Base-by-base conservation (phyloP, 768 basidiomycete species). In the Lactarius hatsudake region DNA sequence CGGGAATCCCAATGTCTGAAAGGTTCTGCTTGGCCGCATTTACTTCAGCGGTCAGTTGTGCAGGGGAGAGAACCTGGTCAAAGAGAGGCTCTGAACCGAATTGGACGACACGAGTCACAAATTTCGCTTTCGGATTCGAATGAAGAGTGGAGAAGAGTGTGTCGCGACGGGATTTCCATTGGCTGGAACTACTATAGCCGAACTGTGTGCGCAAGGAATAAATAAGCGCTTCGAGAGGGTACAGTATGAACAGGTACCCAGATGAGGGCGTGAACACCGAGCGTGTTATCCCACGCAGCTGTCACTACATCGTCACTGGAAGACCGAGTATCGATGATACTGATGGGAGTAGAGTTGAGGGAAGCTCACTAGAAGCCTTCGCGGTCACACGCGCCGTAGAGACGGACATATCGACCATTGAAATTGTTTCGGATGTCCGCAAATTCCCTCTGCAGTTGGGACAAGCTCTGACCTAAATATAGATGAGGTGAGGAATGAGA, bases 41-140 rank as follows among this genome's bases (percentile, higher is more conserved):
- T 20, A 89, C 84, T 73, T 89, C 82, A 0, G 74, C 65, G 2
- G 84, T 84, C 26, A 90, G 81, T 45, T 78, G 75, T 8, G 72
- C 48, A 9, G 83, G 79, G 12, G 78, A 72, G 57, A 89, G 76
- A 48, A 82, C 88, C 56, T 75, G 62, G 71, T 89, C 88, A 66
- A 75, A 90, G 26, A 90, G 77, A 1, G 88, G 88, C 71, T 90
- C 89, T 0, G 87, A 87, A 38, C 89, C 89, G 69, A 90, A 90
- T 67, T 90, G 88, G 3, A 90, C 75, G 1, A 78, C 85, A 23
- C 87, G 83, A 0, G 86, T 88, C 30, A 89, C 82, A 62, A 84
- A 89, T 68, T 84, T 84, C 18, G 86, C 87, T 61, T 64, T 71
- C 9, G 73, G 73, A 57, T 75, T 76, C 28, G 69, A 64, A 63